A percentile compares a stretch with the other conserved stretches of the same genome.
phyloP scores from a whole-genome alignment of 108 stramenopile species.

The Stephanodiscus minutulus region DNA sequence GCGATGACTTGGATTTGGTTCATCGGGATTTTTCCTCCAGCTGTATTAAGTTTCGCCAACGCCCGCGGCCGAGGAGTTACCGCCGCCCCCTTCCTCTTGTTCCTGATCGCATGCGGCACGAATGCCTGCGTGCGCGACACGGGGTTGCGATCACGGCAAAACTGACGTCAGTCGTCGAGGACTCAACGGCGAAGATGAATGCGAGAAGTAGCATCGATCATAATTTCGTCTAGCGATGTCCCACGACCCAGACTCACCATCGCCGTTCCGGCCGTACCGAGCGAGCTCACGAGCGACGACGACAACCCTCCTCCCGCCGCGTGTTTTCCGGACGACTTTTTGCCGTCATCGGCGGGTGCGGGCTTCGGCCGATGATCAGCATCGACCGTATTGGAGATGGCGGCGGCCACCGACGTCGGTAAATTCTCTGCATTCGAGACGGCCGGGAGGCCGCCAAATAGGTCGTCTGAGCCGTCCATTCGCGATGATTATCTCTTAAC shows the following conservation, averaged over 20 bases:
- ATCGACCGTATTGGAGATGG: not conserved
- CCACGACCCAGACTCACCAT: conserved; percentile 65
- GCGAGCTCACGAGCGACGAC: conserved; percentile 46
- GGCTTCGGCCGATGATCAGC: not conserved
- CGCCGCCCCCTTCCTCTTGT: conserved; percentile 20
- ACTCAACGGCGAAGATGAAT: not conserved
- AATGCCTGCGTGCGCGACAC: conserved; percentile 19
- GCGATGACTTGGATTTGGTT: not conserved
- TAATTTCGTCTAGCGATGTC: conserved; percentile 20
- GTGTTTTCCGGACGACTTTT: not conserved
- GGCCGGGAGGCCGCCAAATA: conserved; percentile 47
- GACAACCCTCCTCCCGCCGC: not conserved
- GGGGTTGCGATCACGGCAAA: not conserved
- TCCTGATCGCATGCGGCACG: conserved; percentile 46
- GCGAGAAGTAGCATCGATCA: not conserved
- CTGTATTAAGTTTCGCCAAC: not conserved
- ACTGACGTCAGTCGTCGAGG: not conserved
- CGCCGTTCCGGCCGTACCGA: conserved; percentile 71
- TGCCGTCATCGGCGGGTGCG: not conserved
- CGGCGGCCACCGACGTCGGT: not conserved
- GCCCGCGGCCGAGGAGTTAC: conserved; percentile 6
- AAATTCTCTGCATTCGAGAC: conserved; percentile 25
- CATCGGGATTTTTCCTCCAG: not conserved
- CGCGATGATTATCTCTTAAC: too few relatives aligned
- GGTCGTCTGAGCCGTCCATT: conserved; percentile 13